Percentiles rank a stretch among this genome's conserved stretches.
Evolutionary conservation across 352 stramenopile species (phyloP).

Genomic region (Globisporangium emineosum): DNA sequence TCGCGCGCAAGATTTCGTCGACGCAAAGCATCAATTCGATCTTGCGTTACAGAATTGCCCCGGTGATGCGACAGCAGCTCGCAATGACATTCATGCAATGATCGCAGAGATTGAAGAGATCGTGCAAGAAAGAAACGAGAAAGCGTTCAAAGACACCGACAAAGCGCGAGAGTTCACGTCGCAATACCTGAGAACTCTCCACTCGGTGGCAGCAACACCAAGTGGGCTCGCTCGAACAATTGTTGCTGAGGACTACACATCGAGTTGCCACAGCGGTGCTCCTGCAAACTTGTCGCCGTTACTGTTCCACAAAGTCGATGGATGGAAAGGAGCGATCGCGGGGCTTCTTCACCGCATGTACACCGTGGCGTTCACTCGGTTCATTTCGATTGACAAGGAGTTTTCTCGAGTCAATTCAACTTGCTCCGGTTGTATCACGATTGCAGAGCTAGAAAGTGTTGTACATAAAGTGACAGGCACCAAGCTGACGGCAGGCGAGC

Average conservation of each 20-base stretch:
- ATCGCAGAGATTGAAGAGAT: constrained; percentile 44
- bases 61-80: constrained; percentile 4
- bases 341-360: constrained; percentile 41
- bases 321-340: constrained; percentile 42
- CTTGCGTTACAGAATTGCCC: constrained; percentile 23
- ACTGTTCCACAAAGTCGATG: constrained; percentile 28
- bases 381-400: constrained; percentile 25
- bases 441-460: constrained; percentile 20
- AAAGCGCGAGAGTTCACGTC: constrained; percentile 43
- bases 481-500: constrained; percentile 18
- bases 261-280: constrained; percentile 9
- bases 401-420: constrained; percentile 22
- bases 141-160: constrained; percentile 28
- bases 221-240: constrained; percentile 1
- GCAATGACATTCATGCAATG: constrained; percentile 28
- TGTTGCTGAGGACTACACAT: constrained; percentile 22
- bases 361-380: constrained; percentile 17
- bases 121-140: constrained; percentile 30
- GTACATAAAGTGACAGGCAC: constrained; percentile 21
- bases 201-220: constrained; percentile 17
- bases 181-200: constrained; percentile 40
- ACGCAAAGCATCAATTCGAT: constrained; percentile 43
- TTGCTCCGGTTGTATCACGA: constrained; percentile 16
- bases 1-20: constrained; percentile 43
- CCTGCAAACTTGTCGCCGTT: constrained; percentile 14